These are phyloP conservation scores for Fusarium piperis DNA, from an alignment of 2,329 filamentous ascomycete genomes.

Conservation along the genomic window DNA sequence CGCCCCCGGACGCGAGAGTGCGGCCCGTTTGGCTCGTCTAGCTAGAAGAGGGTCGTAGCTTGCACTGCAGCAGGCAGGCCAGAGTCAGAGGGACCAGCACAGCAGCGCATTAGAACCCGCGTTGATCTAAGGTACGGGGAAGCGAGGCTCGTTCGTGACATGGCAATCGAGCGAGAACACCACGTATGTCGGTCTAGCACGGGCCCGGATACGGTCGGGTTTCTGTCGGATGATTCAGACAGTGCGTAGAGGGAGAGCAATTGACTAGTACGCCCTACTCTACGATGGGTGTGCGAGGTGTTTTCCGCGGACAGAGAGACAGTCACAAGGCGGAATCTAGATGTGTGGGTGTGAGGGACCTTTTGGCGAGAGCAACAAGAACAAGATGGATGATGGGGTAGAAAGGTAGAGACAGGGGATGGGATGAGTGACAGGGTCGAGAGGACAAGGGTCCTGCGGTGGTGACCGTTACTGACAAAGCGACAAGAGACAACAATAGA, in stretches of 20 bases:
- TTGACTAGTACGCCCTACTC: background rate
- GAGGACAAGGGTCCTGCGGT: background rate
- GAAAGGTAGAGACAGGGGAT: background rate
- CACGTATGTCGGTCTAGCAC: constrained; percentile 35
- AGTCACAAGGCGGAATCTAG: background rate
- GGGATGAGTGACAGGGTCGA: background rate
- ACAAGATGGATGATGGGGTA: background rate
- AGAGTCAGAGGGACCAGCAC: constrained; percentile 17
- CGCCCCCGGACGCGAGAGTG: constrained; percentile 2
- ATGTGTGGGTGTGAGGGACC: background rate
- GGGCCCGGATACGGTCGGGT: background rate
- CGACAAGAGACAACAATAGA: constrained; percentile 1
- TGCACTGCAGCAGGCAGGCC: constrained; percentile 14
- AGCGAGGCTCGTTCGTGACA: background rate
- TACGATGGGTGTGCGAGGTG: background rate
- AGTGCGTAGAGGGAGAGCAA: background rate
- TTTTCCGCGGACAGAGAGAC: background rate
- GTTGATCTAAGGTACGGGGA: background rate
- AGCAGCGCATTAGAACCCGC: constrained; percentile 14
- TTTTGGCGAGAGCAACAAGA: background rate
- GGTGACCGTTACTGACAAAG: background rate
- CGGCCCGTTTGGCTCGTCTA: constrained; percentile 1
- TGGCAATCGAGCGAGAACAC: constrained; percentile 6
- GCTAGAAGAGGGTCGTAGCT: background rate
- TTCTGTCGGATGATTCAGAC: background rate